Conservation (phyloP, 2,329 filamentous ascomycete species). For the Microdochium nivale region DNA sequence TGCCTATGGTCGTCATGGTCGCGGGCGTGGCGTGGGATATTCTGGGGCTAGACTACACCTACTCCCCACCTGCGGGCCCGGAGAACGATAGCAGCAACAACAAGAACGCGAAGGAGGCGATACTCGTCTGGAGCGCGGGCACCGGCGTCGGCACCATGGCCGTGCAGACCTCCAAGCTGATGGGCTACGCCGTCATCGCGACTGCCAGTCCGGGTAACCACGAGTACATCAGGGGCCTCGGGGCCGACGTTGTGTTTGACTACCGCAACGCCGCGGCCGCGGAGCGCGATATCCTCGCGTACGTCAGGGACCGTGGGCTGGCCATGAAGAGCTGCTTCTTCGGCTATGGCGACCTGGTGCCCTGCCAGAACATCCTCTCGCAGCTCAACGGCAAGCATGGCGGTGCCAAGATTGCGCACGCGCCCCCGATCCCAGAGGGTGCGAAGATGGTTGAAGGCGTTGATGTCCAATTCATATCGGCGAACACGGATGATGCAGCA, state of each 20-base stretch:
- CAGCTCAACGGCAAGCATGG: neutral
- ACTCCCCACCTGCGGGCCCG: neutral
- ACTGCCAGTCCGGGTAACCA: slow-evolving; percentile 3
- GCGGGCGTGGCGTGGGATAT: neutral
- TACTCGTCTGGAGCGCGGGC: slow-evolving; percentile 7
- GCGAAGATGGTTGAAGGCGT: neutral
- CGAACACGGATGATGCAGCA: neutral
- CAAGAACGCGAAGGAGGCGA: neutral
- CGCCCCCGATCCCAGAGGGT: neutral
- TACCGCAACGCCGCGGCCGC: slow-evolving; percentile 22
- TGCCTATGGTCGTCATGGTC: neutral
- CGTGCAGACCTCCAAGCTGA: slow-evolving; percentile 2
- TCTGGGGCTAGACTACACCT: neutral
- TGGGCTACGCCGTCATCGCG: slow-evolving; percentile 1
- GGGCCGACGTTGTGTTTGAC: slow-evolving; percentile 39
- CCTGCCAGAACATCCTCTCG: neutral
- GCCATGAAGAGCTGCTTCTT: neutral
- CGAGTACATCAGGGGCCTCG: slow-evolving; percentile 33
- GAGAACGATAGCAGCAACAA: neutral
- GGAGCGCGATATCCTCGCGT: neutral
- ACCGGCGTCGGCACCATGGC: slow-evolving; percentile 7
- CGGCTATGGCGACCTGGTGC: neutral
- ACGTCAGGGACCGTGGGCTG: neutral
- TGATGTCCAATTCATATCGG: neutral
- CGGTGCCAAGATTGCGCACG: neutral